Evolutionary conservation across 2,329 filamentous ascomycete species (phyloP).

Genomic region (Sporothrix pallida): DNA sequence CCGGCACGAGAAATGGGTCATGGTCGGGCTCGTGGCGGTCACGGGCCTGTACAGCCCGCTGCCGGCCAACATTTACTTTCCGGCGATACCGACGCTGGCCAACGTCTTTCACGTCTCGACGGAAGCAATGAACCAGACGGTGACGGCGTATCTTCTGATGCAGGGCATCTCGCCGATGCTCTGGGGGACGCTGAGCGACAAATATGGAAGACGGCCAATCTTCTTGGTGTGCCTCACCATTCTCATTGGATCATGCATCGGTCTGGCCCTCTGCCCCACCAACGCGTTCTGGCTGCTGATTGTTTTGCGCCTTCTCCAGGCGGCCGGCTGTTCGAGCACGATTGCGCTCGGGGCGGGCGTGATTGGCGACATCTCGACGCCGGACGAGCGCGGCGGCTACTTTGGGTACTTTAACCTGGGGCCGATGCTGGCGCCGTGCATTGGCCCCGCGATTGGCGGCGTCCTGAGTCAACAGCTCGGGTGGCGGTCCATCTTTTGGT

Average conservation of each 20-base stretch:
- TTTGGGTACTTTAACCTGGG: conserved; percentile 47
- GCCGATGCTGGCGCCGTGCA: conserved; percentile 41
- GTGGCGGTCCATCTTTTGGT: conserved; percentile 37
- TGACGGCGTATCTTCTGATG: conserved; percentile 45
- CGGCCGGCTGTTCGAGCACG: conserved; percentile 46
- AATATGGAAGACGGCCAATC: conserved; percentile 44
- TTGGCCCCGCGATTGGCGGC: conserved; percentile 42
- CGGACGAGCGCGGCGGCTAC: conserved; percentile 45
- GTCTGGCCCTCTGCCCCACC: conserved; percentile 45
- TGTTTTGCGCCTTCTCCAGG: conserved; percentile 44
- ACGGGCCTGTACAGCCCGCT: conserved; percentile 44
- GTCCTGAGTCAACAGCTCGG: conserved; percentile 34
- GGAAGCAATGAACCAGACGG: conserved; percentile 44
- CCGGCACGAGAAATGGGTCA: conserved; percentile 41
- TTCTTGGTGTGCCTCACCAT: conserved; percentile 44
- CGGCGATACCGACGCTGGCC: conserved; percentile 43
- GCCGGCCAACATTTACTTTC: conserved; percentile 47
- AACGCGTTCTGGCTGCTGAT: conserved; percentile 45
- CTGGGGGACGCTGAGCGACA: conserved; percentile 47
- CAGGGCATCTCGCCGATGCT: conserved; percentile 46
- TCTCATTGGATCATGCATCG: conserved; percentile 44
- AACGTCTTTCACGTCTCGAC: conserved; percentile 42
- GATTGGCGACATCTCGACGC: conserved; percentile 45
- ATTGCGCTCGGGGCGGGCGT: conserved; percentile 46
- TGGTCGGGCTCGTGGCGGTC: conserved; percentile 41